Base-by-base conservation (phyloP, 306 rosid species). In the Hippophae rhamnoides region DNA sequence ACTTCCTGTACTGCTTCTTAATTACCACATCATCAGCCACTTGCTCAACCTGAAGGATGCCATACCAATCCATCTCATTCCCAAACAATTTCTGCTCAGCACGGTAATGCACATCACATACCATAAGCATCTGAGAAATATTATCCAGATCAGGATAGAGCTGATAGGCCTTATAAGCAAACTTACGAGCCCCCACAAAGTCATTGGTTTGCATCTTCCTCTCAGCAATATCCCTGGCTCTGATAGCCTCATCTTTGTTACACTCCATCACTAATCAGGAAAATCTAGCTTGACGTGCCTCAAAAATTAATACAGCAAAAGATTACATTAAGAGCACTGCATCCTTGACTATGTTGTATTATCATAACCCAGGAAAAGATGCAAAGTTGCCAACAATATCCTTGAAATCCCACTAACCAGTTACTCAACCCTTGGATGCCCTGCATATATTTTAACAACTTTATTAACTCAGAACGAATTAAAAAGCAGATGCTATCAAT, bases 211-310 rank as follows among this genome's bases (percentile, higher is more conserved):
- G 82, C 99, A 88, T 80, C 81, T 78, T 88, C 76, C 80, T 73
- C 80, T 76, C 86, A 65, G 95, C 96, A 55, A 88, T 72, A 41
- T n/a, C 75, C 77, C 76, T 88, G 74, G 95, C 89, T 86, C 84
- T 88, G 74, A 86, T 13, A 74, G 99, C 99, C 81, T 92, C 99
- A 71, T 85, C 99, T 68, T 77, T 92, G 67, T 92, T 83, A 73
- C 95, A 88, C 56, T 85, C 95, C 99, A 92, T 92, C 47, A 57
- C 67, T 57, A 54, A 53, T 71, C 47, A 56, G 60, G 68, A 82
- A 41, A 65, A 63, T 59, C 76, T 41, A 12, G 68, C 57, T 64
- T 76, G 57, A 53, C 67, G 58, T 63, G 64, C 65, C 71, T 62
- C 40, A 47, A 51, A 56, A 41, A 7, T 46, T 54, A 23, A 52